Conservation (phyloP, 75 land plant genomes). For the Gnetum montanum region DNA sequence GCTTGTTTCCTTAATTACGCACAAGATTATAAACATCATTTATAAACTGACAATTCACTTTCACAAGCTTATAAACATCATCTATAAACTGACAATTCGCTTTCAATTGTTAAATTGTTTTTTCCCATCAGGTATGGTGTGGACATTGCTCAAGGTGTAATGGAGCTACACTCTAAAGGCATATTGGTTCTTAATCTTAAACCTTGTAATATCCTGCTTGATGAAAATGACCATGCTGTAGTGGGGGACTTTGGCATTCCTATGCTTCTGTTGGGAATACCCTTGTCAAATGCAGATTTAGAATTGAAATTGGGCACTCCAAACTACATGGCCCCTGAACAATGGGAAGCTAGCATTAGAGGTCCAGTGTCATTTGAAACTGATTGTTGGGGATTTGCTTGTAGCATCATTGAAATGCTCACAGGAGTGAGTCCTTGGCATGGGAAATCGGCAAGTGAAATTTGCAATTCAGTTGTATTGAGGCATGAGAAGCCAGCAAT, state of each 20-base stretch:
- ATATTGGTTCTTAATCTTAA: slow-evolving; percentile 82
- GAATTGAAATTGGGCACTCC: slow-evolving; percentile 75
- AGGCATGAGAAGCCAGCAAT: slow-evolving; percentile 70
- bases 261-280: slow-evolving; percentile 40
- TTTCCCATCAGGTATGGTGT: slow-evolving; percentile 53
- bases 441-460: slow-evolving; percentile 55
- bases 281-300: slow-evolving; percentile 36
- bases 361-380: slow-evolving; percentile 88
- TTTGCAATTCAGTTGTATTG: slow-evolving; percentile 60
- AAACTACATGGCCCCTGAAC: slow-evolving; percentile 98
- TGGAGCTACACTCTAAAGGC: slow-evolving; percentile 75
- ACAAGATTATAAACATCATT: no score
- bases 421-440: slow-evolving; percentile 79
- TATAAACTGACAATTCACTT: no score
- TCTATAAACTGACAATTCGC: no score
- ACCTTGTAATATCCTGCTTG: slow-evolving; percentile 78
- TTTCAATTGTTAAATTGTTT: no score
- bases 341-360: slow-evolving; percentile 76
- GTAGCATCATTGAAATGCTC: slow-evolving; percentile 89
- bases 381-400: slow-evolving; percentile 97
- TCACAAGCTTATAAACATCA: no score
- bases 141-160: slow-evolving; percentile 58
- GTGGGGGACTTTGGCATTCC: slow-evolving; percentile 88
- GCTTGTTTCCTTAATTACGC: no score
- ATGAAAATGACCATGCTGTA: slow-evolving; percentile 62